Percentiles rank a stretch among this genome's conserved stretches.
These are phyloP conservation scores for Monilinia aucupariae DNA, from an alignment of 2,329 filamentous ascomycete genomes.

Conservation along the genomic window DNA sequence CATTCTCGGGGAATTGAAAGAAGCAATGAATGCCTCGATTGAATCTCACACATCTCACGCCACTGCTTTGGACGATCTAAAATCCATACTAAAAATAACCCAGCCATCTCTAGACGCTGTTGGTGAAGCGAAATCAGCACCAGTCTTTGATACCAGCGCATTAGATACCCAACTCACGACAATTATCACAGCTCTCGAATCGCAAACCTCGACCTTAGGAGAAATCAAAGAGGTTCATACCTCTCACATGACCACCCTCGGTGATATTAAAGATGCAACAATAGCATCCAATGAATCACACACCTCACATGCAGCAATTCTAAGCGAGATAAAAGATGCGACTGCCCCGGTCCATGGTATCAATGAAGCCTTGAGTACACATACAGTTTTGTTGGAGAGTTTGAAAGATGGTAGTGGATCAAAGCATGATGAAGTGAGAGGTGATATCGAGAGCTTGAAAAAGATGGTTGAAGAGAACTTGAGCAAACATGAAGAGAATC, in stretches of 20 bases:
- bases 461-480: constrained; percentile 23
- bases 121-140: not conserved
- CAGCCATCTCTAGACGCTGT: not conserved
- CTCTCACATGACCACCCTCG: constrained; percentile 18
- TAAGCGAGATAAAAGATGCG: constrained; percentile 17
- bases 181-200: constrained; percentile 24
- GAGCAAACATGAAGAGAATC: constrained; percentile 21
- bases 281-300: constrained; percentile 21
- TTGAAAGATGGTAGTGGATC: constrained; percentile 19
- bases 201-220: constrained; percentile 19
- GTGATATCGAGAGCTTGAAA: constrained; percentile 27
- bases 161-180: constrained; percentile 19
- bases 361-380: not conserved
- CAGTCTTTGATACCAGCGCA: not conserved
- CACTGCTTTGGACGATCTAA: constrained; percentile 18
- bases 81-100: constrained; percentile 7
- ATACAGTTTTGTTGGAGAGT: constrained; percentile 23
- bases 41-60: constrained; percentile 19
- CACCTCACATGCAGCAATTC: constrained; percentile 7
- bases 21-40: constrained; percentile 14
- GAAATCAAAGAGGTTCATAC: constrained; percentile 19
- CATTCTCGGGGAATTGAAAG: constrained; percentile 22
- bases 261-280: constrained; percentile 25
- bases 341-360: not conserved
- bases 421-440: constrained; percentile 22